phyloP scores from a whole-genome alignment of 805 yeast species.

The Candida sithepensis region DNA sequence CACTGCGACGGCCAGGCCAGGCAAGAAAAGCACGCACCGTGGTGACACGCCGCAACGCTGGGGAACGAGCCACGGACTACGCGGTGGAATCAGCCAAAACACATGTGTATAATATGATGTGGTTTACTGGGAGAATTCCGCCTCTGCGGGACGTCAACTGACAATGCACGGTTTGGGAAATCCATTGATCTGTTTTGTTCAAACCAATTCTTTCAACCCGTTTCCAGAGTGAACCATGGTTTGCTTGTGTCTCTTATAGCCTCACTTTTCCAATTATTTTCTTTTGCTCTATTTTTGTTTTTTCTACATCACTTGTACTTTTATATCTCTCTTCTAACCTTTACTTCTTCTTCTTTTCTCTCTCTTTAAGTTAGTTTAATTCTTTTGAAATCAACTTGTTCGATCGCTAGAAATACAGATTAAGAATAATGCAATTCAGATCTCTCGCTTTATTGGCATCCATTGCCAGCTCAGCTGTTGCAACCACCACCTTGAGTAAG shows the following conservation, averaged over 20 bases:
- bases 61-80: too few species aligned
- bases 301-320: not conserved
- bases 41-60: too few species aligned
- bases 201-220: not conserved
- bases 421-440: conserved; percentile 51
- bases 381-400: not conserved
- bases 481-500: conserved; percentile 37
- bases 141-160: not conserved
- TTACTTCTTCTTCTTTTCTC: not conserved
- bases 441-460: conserved; percentile 48
- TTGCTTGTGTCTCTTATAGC: not conserved
- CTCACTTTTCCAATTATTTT: not conserved
- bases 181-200: not conserved
- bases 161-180: not conserved
- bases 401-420: not conserved
- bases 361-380: not conserved
- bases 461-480: conserved; percentile 45
- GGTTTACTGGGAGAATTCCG: not conserved
- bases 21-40: too few species aligned
- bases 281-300: not conserved
- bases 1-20: too few species aligned
- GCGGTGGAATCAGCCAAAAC: too few species aligned
- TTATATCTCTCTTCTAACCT: not conserved
- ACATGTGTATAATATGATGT: too few species aligned
- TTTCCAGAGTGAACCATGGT: not conserved